Evolutionary conservation across 2,329 filamentous ascomycete species (phyloP).

Genomic region (Geosmithia flava): DNA sequence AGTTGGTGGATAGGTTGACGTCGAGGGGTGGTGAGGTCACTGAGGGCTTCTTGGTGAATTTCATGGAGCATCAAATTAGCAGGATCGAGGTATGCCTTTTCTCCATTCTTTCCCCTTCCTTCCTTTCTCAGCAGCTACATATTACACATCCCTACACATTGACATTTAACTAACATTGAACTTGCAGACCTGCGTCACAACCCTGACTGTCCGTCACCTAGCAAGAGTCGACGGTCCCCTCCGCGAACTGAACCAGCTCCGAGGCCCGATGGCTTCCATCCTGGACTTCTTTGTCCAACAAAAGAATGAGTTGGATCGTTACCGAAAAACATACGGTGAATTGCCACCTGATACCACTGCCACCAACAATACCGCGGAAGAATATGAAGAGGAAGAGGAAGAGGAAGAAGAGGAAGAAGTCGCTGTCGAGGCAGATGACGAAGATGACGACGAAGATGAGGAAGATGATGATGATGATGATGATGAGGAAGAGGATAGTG

Average conservation of each 20-base stretch:
- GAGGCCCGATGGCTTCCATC: conserved; percentile 65
- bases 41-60: conserved; percentile 75
- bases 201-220: conserved; percentile 68
- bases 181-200: conserved; percentile 64
- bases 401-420: conserved; percentile 5
- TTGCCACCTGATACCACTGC: conserved; percentile 16
- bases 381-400: conserved; percentile 13
- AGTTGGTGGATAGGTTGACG: conserved; percentile 60
- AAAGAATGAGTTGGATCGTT: conserved; percentile 49
- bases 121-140: no score
- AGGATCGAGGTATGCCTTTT: conserved; percentile 69
- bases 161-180: neutral
- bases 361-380: conserved; percentile 3
- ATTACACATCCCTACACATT: no score
- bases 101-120: neutral
- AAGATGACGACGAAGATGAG: conserved; percentile 6
- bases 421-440: neutral
- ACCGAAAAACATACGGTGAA: conserved; percentile 39
- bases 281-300: conserved; percentile 48
- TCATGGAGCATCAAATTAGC: conserved; percentile 90
- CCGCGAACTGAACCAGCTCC: conserved; percentile 55
- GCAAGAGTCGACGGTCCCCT: conserved; percentile 54
- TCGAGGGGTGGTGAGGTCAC: conserved; percentile 70
- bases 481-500: neutral
- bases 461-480: conserved; percentile 2